phyloP scores from a whole-genome alignment of 2,329 filamentous ascomycete genomes.

The Trichothecium sympodiale region DNA sequence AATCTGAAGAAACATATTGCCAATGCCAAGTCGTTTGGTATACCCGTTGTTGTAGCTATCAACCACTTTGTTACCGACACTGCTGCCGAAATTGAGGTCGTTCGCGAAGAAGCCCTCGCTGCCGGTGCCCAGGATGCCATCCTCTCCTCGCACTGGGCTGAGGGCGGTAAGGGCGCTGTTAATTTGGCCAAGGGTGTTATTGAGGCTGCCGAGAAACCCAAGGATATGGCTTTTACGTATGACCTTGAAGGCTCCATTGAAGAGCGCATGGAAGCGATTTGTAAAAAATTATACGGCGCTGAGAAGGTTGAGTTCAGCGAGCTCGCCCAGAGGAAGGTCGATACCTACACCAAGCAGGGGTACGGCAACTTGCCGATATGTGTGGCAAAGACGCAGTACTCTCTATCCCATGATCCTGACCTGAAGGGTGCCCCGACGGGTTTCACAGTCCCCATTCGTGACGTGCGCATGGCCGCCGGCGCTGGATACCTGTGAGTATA shows the following conservation, averaged over 20 bases:
- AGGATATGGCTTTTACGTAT: conserved; percentile 83
- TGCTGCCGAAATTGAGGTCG: conserved; percentile 77
- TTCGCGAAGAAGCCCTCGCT: conserved; percentile 81
- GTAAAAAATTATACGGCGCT: conserved; percentile 89
- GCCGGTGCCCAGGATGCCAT: conserved; percentile 93
- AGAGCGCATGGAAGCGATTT: conserved; percentile 83
- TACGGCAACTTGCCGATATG: conserved; percentile 91
- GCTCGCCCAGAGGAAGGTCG: conserved; percentile 89
- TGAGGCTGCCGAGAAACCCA: conserved; percentile 69
- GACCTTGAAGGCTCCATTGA: conserved; percentile 67
- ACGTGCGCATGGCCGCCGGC: conserved; percentile 87
- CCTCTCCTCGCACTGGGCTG: conserved; percentile 90
- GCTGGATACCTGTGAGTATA: conserved; percentile 71
- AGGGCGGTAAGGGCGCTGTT: conserved; percentile 82
- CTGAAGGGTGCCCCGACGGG: conserved; percentile 92
- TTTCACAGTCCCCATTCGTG: conserved; percentile 88
- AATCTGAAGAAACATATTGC: conserved; percentile 93
- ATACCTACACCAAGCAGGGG: conserved; percentile 86
- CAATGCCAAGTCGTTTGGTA: conserved; percentile 80
- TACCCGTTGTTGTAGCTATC: conserved; percentile 92
- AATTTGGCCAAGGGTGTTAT: conserved; percentile 84
- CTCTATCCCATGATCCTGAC: conserved; percentile 80
- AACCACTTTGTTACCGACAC: conserved; percentile 95
- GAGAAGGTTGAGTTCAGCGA: conserved; percentile 85
- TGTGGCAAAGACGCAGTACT: conserved; percentile 97